Conservation (phyloP, 805 yeast species). For the Zygotorulaspora sp. region DNA sequence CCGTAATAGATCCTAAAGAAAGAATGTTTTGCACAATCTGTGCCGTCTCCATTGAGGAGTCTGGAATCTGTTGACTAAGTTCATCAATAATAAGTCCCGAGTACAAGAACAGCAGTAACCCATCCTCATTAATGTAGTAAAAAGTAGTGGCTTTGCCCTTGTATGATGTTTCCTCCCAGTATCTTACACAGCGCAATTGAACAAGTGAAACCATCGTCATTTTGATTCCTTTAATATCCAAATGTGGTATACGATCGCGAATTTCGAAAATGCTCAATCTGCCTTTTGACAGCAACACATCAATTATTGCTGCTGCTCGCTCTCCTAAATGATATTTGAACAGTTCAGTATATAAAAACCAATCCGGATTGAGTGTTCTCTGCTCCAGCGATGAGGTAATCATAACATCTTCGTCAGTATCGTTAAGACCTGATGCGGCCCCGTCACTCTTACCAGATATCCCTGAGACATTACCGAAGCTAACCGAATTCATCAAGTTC, state of each 20-base stretch:
- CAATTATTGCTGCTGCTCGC: conserved; percentile 59
- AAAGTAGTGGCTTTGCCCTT: conserved; percentile 36
- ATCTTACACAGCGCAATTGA: conserved; percentile 70
- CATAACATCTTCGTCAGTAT: conserved; percentile 7
- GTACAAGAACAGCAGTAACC: conserved; percentile 60
- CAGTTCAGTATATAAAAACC: conserved; percentile 53
- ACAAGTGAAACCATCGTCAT: conserved; percentile 69
- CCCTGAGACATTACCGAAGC: neutral
- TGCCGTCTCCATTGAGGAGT: conserved; percentile 17
- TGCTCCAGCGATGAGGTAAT: conserved; percentile 34
- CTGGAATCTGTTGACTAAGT: conserved; percentile 40
- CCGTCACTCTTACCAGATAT: neutral
- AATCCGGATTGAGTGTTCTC: conserved; percentile 56
- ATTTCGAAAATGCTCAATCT: conserved; percentile 57
- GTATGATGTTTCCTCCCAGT: conserved; percentile 47
- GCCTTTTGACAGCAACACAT: conserved; percentile 62
- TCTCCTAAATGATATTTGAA: conserved; percentile 62
- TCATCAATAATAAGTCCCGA: conserved; percentile 68
- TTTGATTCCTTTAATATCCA: conserved; percentile 51
- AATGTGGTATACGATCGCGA: conserved; percentile 38
- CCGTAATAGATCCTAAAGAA: conserved; percentile 61
- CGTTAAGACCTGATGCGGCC: neutral
- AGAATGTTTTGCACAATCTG: conserved; percentile 65
- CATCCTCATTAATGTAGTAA: conserved; percentile 61
- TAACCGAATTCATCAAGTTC: neutral